Evolutionary conservation across 2,329 filamentous ascomycete species (phyloP), one percentile per base, ranked within the genome.

Genomic region (Drechslerella coelobrocha): DNA sequence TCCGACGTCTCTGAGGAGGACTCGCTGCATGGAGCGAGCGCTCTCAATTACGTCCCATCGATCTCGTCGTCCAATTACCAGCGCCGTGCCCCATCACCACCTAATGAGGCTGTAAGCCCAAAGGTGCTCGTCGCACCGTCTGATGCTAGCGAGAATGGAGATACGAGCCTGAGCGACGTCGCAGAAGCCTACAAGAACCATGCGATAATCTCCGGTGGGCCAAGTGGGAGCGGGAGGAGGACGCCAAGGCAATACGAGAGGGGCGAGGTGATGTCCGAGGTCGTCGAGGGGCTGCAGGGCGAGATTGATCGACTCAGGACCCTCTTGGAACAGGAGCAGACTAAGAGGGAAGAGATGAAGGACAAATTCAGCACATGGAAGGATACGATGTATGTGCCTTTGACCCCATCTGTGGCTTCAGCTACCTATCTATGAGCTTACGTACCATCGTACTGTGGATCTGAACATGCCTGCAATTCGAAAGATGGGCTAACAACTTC

Each of bases 1-100:
- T 71, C 66, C 14, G 66, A 71, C n/a, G 27, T 71, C 45, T 71
- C 66, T n/a, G 66, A 71, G 17, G 59, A 63, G 21, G 59, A 63
- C 29, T 53, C 53, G 3, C 52, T 53, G 21, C 66, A 71, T 9
- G 34, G 61, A 51, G 43, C 37, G 8, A 26, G 43, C 29, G 51
- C 56, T n/a, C 66, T 39, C 53, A 59, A 56, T 48, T 71, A 71
- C 29, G 59, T 71, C 8, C 66, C 66, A 9, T 71, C 66, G 66
- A 24, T 71, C 24, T 63, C 66, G 9, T 71, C 59, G 6, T 60
- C 37, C 53, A 47, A 52, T 9, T 63, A 71, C 37, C 66, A 62
- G 37, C 66, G 59, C 26, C 66, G 66, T 12, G 52, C 66, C 39
- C 27, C 23, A n/a, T 71, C 66, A 23, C 59, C 59, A 3, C 27